Evolutionary conservation across 768 basidiomycete species (phyloP).

Genomic region (Termitomyces sp.): DNA sequence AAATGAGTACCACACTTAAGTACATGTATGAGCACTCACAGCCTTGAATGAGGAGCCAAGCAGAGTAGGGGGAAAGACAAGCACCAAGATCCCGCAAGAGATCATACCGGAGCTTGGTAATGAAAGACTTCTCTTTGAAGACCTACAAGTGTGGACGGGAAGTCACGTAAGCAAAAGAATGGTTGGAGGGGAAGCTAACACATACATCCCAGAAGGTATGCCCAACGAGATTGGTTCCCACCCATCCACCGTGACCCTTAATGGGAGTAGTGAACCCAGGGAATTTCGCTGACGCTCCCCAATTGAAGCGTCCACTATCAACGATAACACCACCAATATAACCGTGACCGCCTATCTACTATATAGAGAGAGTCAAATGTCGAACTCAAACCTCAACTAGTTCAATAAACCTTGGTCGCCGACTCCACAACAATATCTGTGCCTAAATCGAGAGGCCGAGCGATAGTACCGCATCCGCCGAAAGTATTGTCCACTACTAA

Average conservation of each 20-base stretch:
- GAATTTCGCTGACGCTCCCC: slow-evolving; percentile 49
- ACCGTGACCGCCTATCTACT: slow-evolving; percentile 69
- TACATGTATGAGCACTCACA: neutral
- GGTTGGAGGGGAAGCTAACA: neutral
- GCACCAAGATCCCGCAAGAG: slow-evolving; percentile 55
- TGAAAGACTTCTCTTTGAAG: slow-evolving; percentile 17
- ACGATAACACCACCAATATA: slow-evolving; percentile 64
- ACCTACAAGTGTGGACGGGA: neutral
- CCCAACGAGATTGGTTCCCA: slow-evolving; percentile 11
- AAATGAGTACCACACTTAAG: slow-evolving; percentile 20
- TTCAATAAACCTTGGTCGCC: slow-evolving; percentile 1
- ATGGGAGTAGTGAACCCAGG: slow-evolving; percentile 13
- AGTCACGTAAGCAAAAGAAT: no score
- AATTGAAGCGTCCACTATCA: slow-evolving; percentile 60
- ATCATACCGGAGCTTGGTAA: slow-evolving; percentile 36
- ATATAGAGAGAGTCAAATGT: slow-evolving; percentile 36
- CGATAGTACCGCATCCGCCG: slow-evolving; percentile 51
- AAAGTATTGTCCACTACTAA: slow-evolving; percentile 70
- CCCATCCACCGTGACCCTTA: slow-evolving; percentile 8
- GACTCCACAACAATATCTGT: slow-evolving; percentile 31
- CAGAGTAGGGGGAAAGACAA: slow-evolving; percentile 50
- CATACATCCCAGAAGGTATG: slow-evolving; percentile 15
- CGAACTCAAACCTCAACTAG: neutral
- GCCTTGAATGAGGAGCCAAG: slow-evolving; percentile 57
- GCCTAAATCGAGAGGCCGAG: slow-evolving; percentile 21